These are phyloP conservation scores for Trichosanthes truncata DNA, from an alignment of 306 rosid genomes.

Conservation along the genomic window DNA sequence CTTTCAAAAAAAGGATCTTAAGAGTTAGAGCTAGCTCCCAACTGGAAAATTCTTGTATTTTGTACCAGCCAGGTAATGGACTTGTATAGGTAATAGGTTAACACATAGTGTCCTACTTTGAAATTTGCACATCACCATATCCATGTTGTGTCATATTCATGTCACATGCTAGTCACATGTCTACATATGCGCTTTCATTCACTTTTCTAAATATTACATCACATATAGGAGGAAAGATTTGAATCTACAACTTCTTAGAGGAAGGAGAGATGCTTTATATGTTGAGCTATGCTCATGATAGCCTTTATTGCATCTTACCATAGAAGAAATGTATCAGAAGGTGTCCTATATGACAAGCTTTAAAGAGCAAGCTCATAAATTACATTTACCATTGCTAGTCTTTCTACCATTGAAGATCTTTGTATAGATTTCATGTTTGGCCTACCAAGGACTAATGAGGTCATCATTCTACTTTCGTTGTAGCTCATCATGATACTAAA, in stretches of 20 bases:
- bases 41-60: background rate
- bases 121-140: background rate
- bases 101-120: background rate
- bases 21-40: background rate
- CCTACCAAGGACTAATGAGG: background rate
- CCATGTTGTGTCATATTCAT: background rate
- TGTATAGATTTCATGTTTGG: background rate
- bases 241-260: too few species aligned
- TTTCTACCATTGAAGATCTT: background rate
- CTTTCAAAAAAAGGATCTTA: background rate
- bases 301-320: background rate
- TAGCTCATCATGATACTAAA: too few species aligned
- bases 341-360: background rate
- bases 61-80: background rate
- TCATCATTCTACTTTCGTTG: too few species aligned
- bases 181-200: background rate
- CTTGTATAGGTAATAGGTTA: background rate
- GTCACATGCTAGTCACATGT: background rate
- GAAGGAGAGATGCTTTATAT: too few species aligned
- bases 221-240: background rate
- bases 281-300: background rate
- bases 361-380: background rate
- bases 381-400: background rate
- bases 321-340: background rate
- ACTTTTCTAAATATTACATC: background rate